A percentile compares a stretch with the other conserved stretches of the same genome.
These are phyloP conservation scores for Mycena leptocephala DNA, from an alignment of 768 basidiomycete species.

Conservation along the genomic window DNA sequence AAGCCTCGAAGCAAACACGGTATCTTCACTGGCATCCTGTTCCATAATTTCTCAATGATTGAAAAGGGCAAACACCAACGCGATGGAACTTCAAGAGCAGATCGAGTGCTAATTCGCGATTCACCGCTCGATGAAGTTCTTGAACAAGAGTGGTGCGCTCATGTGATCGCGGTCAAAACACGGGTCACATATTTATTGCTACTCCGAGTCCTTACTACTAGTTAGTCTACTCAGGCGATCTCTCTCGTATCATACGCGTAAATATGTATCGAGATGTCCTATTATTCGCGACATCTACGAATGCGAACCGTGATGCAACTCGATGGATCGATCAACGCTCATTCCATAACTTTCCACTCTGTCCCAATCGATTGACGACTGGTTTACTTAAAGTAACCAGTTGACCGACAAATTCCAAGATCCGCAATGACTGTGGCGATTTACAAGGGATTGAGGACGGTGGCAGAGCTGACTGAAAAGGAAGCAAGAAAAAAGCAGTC, in stretches of 20 bases:
- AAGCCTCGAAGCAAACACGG: slow-evolving; percentile 1
- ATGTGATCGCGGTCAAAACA: slow-evolving; percentile 29
- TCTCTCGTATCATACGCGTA: background rate
- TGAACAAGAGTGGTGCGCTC: slow-evolving; percentile 11
- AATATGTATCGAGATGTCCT: background rate
- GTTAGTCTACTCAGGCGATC: background rate
- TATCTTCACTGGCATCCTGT: background rate
- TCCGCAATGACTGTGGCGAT: too few species aligned
- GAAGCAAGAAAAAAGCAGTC: slow-evolving; percentile 13
- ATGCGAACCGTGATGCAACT: background rate
- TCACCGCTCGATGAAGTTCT: background rate
- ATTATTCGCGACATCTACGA: background rate
- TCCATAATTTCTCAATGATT: background rate
- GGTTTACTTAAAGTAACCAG: too few species aligned
- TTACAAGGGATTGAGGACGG: too few species aligned
- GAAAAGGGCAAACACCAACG: background rate
- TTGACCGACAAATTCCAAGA: too few species aligned
- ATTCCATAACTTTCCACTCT: too few species aligned
- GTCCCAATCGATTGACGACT: too few species aligned
- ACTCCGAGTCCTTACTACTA: too few species aligned
- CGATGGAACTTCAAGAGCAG: background rate
- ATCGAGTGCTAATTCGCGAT: background rate
- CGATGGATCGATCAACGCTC: too few species aligned
- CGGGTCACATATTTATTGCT: background rate
- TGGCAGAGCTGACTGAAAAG: too few species aligned